phyloP scores from a whole-genome alignment of 768 basidiomycete species.

The Naganishia onofrii region DNA sequence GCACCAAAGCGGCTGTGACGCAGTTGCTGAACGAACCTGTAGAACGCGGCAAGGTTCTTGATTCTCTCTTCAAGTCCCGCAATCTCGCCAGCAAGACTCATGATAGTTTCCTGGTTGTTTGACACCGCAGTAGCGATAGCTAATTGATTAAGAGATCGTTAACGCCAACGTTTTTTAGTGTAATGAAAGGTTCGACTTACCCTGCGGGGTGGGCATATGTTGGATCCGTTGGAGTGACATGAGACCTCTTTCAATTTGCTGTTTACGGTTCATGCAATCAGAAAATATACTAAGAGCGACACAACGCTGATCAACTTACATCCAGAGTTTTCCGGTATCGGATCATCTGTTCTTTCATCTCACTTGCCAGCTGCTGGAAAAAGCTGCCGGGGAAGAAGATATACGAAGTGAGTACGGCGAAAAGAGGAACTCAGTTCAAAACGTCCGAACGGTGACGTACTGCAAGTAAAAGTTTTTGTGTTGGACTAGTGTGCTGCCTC shows the following conservation, averaged over 20 bases:
- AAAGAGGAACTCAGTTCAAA: too few species aligned
- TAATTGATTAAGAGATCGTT: neutral
- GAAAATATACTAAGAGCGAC: neutral
- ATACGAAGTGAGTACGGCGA: neutral
- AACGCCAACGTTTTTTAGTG: too few species aligned
- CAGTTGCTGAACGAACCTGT: slow-evolving; percentile 14
- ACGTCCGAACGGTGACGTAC: neutral
- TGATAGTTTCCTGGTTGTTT: slow-evolving; percentile 34
- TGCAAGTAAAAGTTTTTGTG: slow-evolving; percentile 25
- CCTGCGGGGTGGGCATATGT: slow-evolving; percentile 29
- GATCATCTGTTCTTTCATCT: slow-evolving; percentile 30
- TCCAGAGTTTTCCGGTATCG: slow-evolving; percentile 22
- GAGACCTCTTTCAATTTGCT: slow-evolving; percentile 31
- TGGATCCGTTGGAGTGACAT: slow-evolving; percentile 21
- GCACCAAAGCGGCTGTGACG: too few species aligned
- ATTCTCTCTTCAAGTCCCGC: slow-evolving; percentile 31
- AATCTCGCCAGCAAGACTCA: slow-evolving; percentile 29
- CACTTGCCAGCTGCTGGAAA: slow-evolving; percentile 24
- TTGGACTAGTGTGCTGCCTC: slow-evolving; percentile 21
- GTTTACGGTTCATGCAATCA: neutral
- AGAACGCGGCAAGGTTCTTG: slow-evolving; percentile 26
- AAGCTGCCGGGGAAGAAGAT: slow-evolving; percentile 7
- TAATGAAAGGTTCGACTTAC: neutral
- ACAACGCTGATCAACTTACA: slow-evolving; percentile 1
- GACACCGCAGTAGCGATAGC: slow-evolving; percentile 31